phyloP scores from a whole-genome alignment of 225 moss, liverwort and hornwort species.

The Anthoceros angustus region DNA sequence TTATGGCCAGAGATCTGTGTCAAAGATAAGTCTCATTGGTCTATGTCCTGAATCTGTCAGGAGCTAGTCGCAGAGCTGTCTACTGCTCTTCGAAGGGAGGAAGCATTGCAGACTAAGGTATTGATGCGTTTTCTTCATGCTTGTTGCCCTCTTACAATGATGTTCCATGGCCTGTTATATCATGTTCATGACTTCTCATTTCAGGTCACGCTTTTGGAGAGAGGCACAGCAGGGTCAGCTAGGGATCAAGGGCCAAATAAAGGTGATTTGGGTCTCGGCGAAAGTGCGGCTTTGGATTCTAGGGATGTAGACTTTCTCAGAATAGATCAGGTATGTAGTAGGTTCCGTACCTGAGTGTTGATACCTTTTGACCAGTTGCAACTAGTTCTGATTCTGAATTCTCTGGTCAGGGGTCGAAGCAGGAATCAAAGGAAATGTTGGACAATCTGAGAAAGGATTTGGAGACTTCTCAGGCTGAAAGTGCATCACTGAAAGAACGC shows the following conservation, averaged over 20 bases:
- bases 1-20: not conserved
- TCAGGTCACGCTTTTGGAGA: too few relatives aligned
- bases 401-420: not conserved
- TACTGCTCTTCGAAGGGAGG: slow-evolving; percentile 3
- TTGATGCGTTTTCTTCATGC: too few relatives aligned
- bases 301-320: too few relatives aligned
- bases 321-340: too few relatives aligned
- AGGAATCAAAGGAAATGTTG: not conserved
- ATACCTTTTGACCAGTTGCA: too few relatives aligned
- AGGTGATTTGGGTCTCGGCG: not conserved
- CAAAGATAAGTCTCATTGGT: not conserved
- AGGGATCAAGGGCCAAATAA: not conserved
- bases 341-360: too few relatives aligned
- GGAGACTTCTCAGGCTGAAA: not conserved
- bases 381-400: too few relatives aligned
- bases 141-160: too few relatives aligned
- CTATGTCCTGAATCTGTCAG: not conserved
- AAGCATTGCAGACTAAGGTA: not conserved
- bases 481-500: not conserved
- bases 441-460: not conserved
- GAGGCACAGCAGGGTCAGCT: too few relatives aligned
- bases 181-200: too few relatives aligned
- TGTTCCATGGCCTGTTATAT: too few relatives aligned
- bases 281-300: too few relatives aligned
- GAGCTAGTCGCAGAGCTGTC: slow-evolving; percentile 4